These are phyloP conservation scores for Dimargaris cristalligena DNA, from an alignment of 192 early-diverging fungal genomes.

Conservation along the genomic window DNA sequence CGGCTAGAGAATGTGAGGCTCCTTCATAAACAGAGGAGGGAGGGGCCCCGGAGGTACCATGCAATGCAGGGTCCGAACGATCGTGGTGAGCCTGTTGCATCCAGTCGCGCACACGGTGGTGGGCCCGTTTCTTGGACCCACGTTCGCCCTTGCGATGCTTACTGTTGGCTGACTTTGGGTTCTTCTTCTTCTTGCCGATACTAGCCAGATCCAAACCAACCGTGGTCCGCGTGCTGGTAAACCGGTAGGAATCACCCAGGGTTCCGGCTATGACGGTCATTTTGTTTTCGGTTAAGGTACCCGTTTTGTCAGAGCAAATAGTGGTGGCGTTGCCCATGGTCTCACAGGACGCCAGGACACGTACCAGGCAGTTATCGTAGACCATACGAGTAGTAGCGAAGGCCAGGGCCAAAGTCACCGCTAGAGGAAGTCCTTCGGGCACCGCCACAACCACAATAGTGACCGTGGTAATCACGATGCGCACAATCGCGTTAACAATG, in stretches of 20 bases:
- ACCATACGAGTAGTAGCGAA: constrained; percentile 91
- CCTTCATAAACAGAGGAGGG: too few species aligned
- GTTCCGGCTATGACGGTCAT: constrained; percentile 93
- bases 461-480: constrained; percentile 77
- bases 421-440: constrained; percentile 93
- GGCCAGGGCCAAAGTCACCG: constrained; percentile 88
- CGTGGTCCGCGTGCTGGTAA: constrained; percentile 15
- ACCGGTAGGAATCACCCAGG: constrained; percentile 54
- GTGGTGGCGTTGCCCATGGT: constrained; percentile 99
- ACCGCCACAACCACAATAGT: constrained; percentile 96
- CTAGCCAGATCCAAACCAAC: too few species aligned
- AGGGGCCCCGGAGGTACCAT: background rate
- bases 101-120: background rate
- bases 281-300: constrained; percentile 90
- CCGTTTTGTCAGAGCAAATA: constrained; percentile 97
- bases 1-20: too few species aligned
- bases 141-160: too few species aligned
- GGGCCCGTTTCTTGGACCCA: background rate
- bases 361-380: constrained; percentile 93
- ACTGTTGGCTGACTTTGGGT: too few species aligned
- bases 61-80: background rate
- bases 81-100: background rate
- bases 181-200: too few species aligned
- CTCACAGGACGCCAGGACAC: constrained; percentile 90
- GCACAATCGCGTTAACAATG: constrained; percentile 46